Evolutionary conservation across 768 basidiomycete genomes (phyloP).

Genomic region (Crucibulum laeve): DNA sequence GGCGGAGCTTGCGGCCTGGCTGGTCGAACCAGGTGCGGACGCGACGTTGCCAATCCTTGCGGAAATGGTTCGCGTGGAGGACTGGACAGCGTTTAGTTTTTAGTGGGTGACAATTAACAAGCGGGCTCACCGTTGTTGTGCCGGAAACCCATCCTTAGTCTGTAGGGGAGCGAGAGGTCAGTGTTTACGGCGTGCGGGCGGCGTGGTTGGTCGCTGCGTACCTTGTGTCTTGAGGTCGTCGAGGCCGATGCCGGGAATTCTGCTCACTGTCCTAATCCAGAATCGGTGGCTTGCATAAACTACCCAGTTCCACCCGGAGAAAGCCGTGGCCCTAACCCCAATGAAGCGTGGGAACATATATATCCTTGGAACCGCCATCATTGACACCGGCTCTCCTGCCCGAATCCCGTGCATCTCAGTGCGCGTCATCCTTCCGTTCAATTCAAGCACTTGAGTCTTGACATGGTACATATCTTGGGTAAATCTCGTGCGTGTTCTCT

Average conservation of each 20-base stretch:
- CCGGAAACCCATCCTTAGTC: slow-evolving; percentile 70
- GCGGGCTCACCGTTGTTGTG: slow-evolving; percentile 71
- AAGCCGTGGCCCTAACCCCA: slow-evolving; percentile 32
- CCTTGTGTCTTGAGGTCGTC: slow-evolving; percentile 45
- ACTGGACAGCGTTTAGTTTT: slow-evolving; percentile 35
- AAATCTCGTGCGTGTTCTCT: too few species aligned
- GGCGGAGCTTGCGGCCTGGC: slow-evolving; percentile 94
- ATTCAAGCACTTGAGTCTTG: too few species aligned
- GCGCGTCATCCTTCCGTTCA: too few species aligned
- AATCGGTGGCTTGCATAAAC: slow-evolving; percentile 36
- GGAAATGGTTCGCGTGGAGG: slow-evolving; percentile 93
- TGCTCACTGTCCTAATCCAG: slow-evolving; percentile 18
- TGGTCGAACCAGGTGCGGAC: slow-evolving; percentile 99
- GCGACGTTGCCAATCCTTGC: slow-evolving; percentile 98
- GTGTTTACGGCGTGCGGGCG: slow-evolving; percentile 10
- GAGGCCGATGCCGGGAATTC: slow-evolving; percentile 34
- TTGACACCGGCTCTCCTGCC: too few species aligned
- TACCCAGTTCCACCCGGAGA: slow-evolving; percentile 32
- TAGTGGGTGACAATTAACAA: neutral
- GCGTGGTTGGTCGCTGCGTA: slow-evolving; percentile 18
- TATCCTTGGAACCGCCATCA: too few species aligned
- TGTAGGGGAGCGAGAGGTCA: slow-evolving; percentile 19
- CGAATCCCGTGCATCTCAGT: too few species aligned
- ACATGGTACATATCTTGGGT: too few species aligned
- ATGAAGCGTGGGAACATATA: neutral